Percentiles rank a stretch among this genome's conserved stretches.
These are phyloP conservation scores for Claviceps pusilla DNA, from an alignment of 2,329 filamentous ascomycete genomes.

Conservation along the genomic window DNA sequence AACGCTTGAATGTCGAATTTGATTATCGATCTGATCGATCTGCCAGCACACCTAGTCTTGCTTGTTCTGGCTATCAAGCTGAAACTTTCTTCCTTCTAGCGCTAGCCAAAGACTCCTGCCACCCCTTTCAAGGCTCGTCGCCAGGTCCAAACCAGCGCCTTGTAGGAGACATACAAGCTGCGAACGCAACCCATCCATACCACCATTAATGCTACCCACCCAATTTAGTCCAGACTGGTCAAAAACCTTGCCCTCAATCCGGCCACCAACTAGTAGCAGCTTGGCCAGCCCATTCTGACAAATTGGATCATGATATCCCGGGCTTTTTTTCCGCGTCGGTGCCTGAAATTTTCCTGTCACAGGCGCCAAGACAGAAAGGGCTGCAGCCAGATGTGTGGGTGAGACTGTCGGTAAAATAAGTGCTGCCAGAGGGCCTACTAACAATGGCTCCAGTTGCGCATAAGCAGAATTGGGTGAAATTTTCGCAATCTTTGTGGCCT, in stretches of 20 bases:
- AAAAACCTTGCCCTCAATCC: slow-evolving; percentile 74
- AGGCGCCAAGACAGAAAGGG: slow-evolving; percentile 63
- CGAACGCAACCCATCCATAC: slow-evolving; percentile 62
- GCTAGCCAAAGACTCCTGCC: slow-evolving; percentile 75
- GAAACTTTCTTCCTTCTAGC: slow-evolving; percentile 64
- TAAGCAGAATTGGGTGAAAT: slow-evolving; percentile 28
- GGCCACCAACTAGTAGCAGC: slow-evolving; percentile 69
- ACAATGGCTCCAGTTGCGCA: slow-evolving; percentile 53
- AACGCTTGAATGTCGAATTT: not conserved
- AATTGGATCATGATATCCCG: slow-evolving; percentile 63
- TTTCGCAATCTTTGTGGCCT: slow-evolving; percentile 26
- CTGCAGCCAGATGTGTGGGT: slow-evolving; percentile 68
- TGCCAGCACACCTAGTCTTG: not conserved
- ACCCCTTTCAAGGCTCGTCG: slow-evolving; percentile 63
- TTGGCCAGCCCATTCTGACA: slow-evolving; percentile 79
- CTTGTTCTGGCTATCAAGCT: slow-evolving; percentile 50
- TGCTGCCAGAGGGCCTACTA: slow-evolving; percentile 68
- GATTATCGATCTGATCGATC: not conserved
- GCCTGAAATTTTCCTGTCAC: slow-evolving; percentile 58
- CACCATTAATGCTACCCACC: slow-evolving; percentile 63
- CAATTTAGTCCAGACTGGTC: slow-evolving; percentile 54
- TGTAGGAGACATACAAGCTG: slow-evolving; percentile 74
- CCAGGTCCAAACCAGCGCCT: slow-evolving; percentile 61
- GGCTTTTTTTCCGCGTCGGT: slow-evolving; percentile 59
- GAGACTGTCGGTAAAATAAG: slow-evolving; percentile 71